These are phyloP conservation scores for Dissophora globulifera DNA, from an alignment of 192 early-diverging fungal genomes.

Conservation along the genomic window DNA sequence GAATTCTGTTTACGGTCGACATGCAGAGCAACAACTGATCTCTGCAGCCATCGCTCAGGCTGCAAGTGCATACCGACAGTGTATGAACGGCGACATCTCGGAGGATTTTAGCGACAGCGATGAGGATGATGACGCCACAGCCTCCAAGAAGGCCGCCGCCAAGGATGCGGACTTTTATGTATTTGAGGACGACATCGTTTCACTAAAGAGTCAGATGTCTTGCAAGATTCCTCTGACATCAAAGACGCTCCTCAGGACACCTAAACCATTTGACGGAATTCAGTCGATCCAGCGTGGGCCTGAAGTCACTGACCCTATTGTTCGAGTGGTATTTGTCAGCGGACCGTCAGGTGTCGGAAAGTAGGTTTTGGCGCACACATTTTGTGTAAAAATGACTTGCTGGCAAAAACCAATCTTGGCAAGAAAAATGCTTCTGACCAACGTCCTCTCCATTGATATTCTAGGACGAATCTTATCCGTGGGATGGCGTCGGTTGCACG, in stretches of 20 bases:
- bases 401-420: neutral
- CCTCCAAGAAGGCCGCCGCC: neutral
- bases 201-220: constrained; percentile 20
- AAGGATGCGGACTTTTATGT: constrained; percentile 5
- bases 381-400: neutral
- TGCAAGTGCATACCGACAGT: constrained; percentile 34
- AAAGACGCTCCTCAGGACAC: constrained; percentile 25
- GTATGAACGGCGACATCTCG: constrained; percentile 3
- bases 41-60: constrained; percentile 40
- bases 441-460: neutral
- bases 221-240: constrained; percentile 45
- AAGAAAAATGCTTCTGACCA: too few species aligned
- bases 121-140: neutral
- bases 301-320: constrained; percentile 33
- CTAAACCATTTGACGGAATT: constrained; percentile 31
- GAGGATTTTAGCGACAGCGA: constrained; percentile 2
- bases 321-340: constrained; percentile 43
- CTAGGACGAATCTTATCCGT: constrained; percentile 29
- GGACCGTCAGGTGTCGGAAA: constrained; percentile 48
- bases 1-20: constrained; percentile 31
- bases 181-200: constrained; percentile 46
- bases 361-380: constrained; percentile 11
- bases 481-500: constrained; percentile 38
- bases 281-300: constrained; percentile 15
- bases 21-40: constrained; percentile 38